These are phyloP conservation scores for Aegilops tauschii DNA, from an alignment of 176 grass and related monocot genomes.

Conservation along the genomic window DNA sequence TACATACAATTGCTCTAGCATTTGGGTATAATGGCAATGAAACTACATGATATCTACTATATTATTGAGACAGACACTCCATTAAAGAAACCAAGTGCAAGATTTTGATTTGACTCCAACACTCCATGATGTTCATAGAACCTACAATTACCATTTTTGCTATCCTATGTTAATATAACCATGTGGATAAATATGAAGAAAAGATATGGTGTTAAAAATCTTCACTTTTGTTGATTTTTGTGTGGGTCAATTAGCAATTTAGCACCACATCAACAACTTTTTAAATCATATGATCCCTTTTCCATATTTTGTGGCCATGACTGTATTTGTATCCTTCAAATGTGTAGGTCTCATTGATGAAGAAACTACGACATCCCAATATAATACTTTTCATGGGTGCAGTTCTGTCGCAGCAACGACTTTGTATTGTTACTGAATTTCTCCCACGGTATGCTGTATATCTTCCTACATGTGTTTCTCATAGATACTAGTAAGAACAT, in stretches of 20 bases:
- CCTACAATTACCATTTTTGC: background rate
- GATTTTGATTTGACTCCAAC: background rate
- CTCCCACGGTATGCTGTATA: conserved; percentile 61
- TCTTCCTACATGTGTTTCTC: conserved; percentile 10
- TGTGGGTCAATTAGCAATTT: background rate
- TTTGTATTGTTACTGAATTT: conserved; percentile 91
- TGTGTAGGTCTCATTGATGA: conserved; percentile 85
- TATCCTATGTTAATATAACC: background rate
- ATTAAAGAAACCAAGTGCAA: background rate
- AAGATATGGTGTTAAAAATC: background rate
- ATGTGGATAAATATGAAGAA: background rate
- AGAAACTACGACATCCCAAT: conserved; percentile 90
- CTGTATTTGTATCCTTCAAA: background rate
- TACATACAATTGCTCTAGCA: background rate
- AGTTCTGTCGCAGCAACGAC: conserved; percentile 68
- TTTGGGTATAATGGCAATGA: background rate
- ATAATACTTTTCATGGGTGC: conserved; percentile 96
- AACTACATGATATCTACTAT: background rate
- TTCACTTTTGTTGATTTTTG: background rate
- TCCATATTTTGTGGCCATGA: background rate
- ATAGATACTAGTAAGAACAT: background rate
- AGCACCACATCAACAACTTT: background rate
- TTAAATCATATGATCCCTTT: background rate
- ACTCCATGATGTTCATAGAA: background rate
- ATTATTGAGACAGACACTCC: background rate